Percentiles rank a stretch among this genome's conserved stretches.
Evolutionary conservation across 192 early-diverging fungal species (phyloP).

Genomic region (Piromyces finnis): DNA sequence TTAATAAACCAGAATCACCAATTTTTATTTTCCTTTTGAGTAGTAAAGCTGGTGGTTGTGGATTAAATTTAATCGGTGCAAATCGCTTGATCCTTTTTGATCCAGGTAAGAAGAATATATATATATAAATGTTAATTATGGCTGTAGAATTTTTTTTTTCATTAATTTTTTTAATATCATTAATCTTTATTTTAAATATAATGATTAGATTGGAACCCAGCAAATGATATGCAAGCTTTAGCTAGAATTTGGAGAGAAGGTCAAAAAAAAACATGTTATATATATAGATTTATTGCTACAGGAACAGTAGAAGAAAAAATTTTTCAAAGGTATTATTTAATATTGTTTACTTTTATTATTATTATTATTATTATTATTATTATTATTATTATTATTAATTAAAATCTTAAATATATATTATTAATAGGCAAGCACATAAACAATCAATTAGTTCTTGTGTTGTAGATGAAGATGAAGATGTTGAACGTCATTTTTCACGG

Average conservation of each 20-base stretch:
- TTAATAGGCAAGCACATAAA: slow-evolving; percentile 34
- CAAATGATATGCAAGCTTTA: slow-evolving; percentile 70
- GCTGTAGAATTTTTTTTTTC: not conserved
- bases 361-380: too few species aligned
- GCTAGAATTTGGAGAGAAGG: slow-evolving; percentile 27
- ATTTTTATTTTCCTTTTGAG: slow-evolving; percentile 87
- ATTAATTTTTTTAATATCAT: not conserved
- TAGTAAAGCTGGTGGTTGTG: slow-evolving; percentile 97
- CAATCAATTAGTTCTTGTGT: slow-evolving; percentile 78
- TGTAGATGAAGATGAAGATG: slow-evolving; percentile 83
- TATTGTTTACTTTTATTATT: not conserved
- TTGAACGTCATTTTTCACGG: slow-evolving; percentile 84
- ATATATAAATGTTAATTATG: not conserved
- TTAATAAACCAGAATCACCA: slow-evolving; percentile 73
- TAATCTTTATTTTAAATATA: not conserved
- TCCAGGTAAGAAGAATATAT: slow-evolving; percentile 5
- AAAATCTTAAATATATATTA: too few species aligned
- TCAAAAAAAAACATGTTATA: slow-evolving; percentile 63
- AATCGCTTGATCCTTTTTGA: slow-evolving; percentile 91
- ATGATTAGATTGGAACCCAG: slow-evolving; percentile 76
- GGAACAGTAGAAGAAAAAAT: slow-evolving; percentile 99
- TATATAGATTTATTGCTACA: slow-evolving; percentile 96
- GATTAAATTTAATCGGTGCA: slow-evolving; percentile 94
- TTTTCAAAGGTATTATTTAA: slow-evolving; percentile 75
- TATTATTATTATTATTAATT: too few species aligned